Evolutionary conservation across 257 asterid species (phyloP), one percentile per base, ranked within the genome.

Genomic region (Solanum okadae): DNA sequence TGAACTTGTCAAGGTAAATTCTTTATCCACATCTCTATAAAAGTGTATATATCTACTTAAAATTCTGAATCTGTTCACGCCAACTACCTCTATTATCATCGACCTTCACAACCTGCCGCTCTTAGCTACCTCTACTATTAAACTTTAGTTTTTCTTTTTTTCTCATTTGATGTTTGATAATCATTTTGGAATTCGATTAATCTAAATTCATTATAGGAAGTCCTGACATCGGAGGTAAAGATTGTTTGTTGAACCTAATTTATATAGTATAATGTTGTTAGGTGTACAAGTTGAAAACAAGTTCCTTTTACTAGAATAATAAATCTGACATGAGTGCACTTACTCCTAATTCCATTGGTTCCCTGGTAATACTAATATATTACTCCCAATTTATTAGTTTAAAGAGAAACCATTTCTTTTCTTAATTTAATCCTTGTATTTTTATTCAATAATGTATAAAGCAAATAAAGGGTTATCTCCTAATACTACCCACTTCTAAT

Each of bases 301-400:
- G 56, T 18, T 56, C n/a, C 2, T 49, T 14, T 27, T 71, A 31
- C 29, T 1, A 82, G 70, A 82, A 46, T 82, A 49, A 49, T 3
- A 82, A 82, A 18, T 82, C 89, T 92, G 93, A 93, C 95, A 87
- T 86, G 93, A 71, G 13, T 46, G 95, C 96, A 93, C 83, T 90
- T 90, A 83, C 37, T 87, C 79, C 86, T 42, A 87, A 49, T 87
- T 61, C 83, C 92, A 92, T 92, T 92, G 94, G 94, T 90, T 90
- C 40, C 35, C 14, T 25, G 8, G 40, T 86, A n/a, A 65, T 34
- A 42, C 83, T 68, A 86, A 88, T 85, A 18, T 38, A 46, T 84
- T 67, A 49, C 86, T 65, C 72, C 33, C 72, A 20, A 83, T 22
- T 44, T 88, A 67, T 46, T 88, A 14, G 34, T 23, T 49, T 88